Conservation (phyloP, 2,329 filamentous ascomycete genomes). For the Neurospora sp. region DNA sequence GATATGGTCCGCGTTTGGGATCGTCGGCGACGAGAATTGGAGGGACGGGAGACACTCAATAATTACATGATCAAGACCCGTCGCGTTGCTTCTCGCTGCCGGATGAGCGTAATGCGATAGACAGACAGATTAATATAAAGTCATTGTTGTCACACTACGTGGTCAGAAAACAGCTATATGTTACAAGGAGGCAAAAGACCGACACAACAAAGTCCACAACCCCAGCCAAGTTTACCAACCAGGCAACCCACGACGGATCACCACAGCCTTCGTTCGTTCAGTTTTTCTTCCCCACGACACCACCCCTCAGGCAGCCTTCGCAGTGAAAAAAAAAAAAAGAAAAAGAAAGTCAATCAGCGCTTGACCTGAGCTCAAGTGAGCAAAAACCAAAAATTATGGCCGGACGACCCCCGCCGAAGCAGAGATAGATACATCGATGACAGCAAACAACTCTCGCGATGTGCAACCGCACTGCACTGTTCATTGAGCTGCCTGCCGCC, state of each 20-base stretch:
- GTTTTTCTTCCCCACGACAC: neutral
- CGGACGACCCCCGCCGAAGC: neutral
- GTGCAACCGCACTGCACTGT: neutral
- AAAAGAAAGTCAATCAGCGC: neutral
- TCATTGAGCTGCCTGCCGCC: neutral
- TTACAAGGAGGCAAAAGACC: neutral
- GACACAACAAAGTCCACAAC: neutral
- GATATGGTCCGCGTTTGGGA: neutral
- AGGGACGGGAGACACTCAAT: neutral
- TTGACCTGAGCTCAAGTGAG: neutral
- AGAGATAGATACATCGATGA: neutral
- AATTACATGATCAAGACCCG: neutral
- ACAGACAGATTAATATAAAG: neutral
- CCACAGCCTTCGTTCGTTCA: neutral
- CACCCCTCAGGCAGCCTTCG: neutral
- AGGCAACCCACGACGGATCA: neutral
- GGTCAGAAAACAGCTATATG: neutral
- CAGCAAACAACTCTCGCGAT: neutral
- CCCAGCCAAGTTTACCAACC: neutral
- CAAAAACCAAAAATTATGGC: neutral
- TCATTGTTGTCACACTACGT: neutral
- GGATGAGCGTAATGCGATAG: neutral
- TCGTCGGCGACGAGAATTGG: neutral
- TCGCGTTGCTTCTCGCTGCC: neutral
- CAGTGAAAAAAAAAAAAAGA: neutral